Conservation (phyloP, 2,329 filamentous ascomycete species). For the Monosporascus sp. region DNA sequence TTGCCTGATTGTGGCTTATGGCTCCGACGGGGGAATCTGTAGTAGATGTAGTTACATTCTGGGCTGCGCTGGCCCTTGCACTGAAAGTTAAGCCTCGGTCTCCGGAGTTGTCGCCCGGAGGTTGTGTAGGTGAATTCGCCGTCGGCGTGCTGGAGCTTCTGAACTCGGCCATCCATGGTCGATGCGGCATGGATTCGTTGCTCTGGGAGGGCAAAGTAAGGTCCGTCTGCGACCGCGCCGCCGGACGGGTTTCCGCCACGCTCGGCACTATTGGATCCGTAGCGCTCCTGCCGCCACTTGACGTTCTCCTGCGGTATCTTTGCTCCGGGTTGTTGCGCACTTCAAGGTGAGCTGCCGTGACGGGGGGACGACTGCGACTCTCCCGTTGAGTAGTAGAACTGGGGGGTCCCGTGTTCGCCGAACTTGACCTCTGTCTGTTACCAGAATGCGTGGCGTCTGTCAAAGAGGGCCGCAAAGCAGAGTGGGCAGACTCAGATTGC, state of each 20-base stretch:
- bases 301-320: constrained; percentile 41
- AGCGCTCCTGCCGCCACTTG: constrained; percentile 50
- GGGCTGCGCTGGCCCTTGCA: constrained; percentile 24
- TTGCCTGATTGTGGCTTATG: constrained; percentile 12
- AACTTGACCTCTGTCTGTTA: constrained; percentile 25
- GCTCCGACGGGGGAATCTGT: constrained; percentile 15
- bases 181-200: constrained; percentile 30
- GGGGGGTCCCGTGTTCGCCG: constrained; percentile 22
- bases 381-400: constrained; percentile 41
- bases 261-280: constrained; percentile 42
- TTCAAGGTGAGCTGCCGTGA: constrained; percentile 43
- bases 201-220: constrained; percentile 41
- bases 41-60: constrained; percentile 8
- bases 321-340: constrained; percentile 42
- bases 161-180: constrained; percentile 36
- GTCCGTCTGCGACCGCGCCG: constrained; percentile 62
- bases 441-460: constrained; percentile 18
- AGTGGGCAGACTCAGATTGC: constrained; percentile 24
- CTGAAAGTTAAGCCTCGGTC: constrained; percentile 31
- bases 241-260: constrained; percentile 40
- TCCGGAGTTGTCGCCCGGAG: constrained; percentile 17
- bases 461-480: constrained; percentile 19
- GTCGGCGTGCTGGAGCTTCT: constrained; percentile 35
- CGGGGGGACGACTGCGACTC: constrained; percentile 47
- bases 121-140: constrained; percentile 13